Evolutionary conservation across 2,329 filamentous ascomycete genomes (phyloP).

Genomic region (Venturia pyrina): DNA sequence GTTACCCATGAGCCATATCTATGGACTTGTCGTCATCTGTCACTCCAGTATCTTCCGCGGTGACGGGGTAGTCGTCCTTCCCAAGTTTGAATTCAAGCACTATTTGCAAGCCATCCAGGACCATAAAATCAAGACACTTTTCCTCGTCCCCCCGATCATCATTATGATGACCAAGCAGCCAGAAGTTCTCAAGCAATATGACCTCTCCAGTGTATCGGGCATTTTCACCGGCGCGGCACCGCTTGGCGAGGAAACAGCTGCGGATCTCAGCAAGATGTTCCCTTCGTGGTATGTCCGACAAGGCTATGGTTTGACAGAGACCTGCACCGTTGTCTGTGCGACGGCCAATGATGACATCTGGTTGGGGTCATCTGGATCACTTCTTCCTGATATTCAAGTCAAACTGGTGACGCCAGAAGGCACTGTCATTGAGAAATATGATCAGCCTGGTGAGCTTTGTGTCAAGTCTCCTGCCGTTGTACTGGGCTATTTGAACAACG

Average conservation of each 20-base stretch:
- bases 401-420: conserved; percentile 60
- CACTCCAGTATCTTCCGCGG: conserved; percentile 58
- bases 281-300: conserved; percentile 58
- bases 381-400: conserved; percentile 55
- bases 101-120: conserved; percentile 56
- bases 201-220: conserved; percentile 55
- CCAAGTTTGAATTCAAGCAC: conserved; percentile 62
- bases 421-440: conserved; percentile 57
- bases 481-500: conserved; percentile 79
- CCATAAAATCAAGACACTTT: conserved; percentile 58
- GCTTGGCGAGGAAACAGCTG: conserved; percentile 60
- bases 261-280: conserved; percentile 51
- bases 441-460: conserved; percentile 70
- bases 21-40: conserved; percentile 61
- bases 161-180: conserved; percentile 62
- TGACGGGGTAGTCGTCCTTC: conserved; percentile 62
- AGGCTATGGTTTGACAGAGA: conserved; percentile 74
- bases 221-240: conserved; percentile 73
- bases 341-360: conserved; percentile 54
- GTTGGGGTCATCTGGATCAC: conserved; percentile 60
- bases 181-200: conserved; percentile 52
- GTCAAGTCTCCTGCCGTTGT: conserved; percentile 68
- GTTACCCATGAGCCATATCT: conserved; percentile 76
- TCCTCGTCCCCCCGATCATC: conserved; percentile 72
- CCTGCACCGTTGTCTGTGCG: conserved; percentile 56